Evolutionary conservation across 2,329 filamentous ascomycete species (phyloP), one percentile per base, ranked within the genome.

Genomic region (Diaporthe citriasiana): DNA sequence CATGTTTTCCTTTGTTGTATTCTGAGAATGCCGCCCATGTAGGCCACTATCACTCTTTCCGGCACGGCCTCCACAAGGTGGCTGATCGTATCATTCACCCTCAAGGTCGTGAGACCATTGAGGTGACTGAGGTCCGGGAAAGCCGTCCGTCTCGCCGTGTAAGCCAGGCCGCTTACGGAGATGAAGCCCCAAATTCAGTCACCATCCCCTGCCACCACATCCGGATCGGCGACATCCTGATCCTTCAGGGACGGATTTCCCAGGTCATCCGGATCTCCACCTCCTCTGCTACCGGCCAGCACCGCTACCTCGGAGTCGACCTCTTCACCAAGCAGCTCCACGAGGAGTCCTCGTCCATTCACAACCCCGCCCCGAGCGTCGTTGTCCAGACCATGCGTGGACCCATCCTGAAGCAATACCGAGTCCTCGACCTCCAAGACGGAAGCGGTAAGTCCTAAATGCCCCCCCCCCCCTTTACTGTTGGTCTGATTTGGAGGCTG

Each of bases 351-450:
- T 96, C 93, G 81, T 98, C 98, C 88, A 92, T 98, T 88, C 95
- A 94, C 87, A 97, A 97, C 93, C 97, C 97, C 78, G 94, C 94
- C 79, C 96, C 96, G 80, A 98, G 94, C 80, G 97, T 99, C 76
- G 92, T 98, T 77, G 96, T 99, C 82, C 97, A 99, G 93, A 98
- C 96, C 89, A 98, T 99, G 95, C 94, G 97, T 79, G 97, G 96
- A 81, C 97, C 97, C 77, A 92, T 98, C 89, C 98, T 98, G 95
- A 98, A 98, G 95, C 97, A 98, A 91, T 99, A 99, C 93, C 95
- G 97, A 83, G 96, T 99, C 84, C 93, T 99, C 77, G 97, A 99
- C 89, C 93, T 99, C 85, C 93, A 95, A 85, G 94, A 97, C 79
- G 95, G 90, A 80, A 80, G 92, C 81, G 89, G 90, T 82, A 86